Evolutionary conservation across 768 basidiomycete species (phyloP).

Genomic region (Cystofilobasidium macerans): DNA sequence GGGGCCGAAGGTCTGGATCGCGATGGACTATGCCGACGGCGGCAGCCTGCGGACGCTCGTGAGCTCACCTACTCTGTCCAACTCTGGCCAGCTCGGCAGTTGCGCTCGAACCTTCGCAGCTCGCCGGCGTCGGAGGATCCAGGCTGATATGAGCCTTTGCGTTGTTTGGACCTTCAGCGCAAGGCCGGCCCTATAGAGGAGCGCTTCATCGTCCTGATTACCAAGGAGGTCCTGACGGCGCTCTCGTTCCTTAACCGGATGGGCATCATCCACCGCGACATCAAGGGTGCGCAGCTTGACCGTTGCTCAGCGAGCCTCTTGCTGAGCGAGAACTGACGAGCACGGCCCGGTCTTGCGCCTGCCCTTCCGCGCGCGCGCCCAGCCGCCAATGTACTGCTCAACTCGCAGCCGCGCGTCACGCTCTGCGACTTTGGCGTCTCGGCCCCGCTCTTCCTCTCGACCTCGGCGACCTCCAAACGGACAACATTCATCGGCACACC

Average conservation of each 20-base stretch:
- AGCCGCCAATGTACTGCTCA: constrained; percentile 90
- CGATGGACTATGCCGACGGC: constrained; percentile 93
- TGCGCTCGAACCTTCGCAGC: no score
- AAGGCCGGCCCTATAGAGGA: constrained; percentile 78
- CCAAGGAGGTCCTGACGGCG: constrained; percentile 76
- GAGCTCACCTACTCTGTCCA: constrained; percentile 23
- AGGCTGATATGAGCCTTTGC: no score
- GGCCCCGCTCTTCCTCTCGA: constrained; percentile 61
- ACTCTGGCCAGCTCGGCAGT: no score
- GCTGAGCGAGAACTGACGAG: neutral
- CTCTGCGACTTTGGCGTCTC: constrained; percentile 98
- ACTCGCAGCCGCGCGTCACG: constrained; percentile 67
- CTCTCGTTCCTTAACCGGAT: constrained; percentile 85
- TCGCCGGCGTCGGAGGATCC: no score
- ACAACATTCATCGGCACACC: constrained; percentile 95
- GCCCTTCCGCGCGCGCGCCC: neutral
- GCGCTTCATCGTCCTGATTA: constrained; percentile 73
- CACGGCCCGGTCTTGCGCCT: neutral
- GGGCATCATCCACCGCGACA: constrained; percentile 89
- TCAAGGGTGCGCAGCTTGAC: constrained; percentile 64
- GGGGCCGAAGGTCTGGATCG: constrained; percentile 95
- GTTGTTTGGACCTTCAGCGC: constrained; percentile 45
- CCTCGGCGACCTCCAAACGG: constrained; percentile 67
- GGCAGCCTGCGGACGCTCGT: constrained; percentile 79
- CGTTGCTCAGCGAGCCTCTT: neutral